Percentiles rank a stretch among this genome's conserved stretches.
Evolutionary conservation across 345 rosid species (phyloP).

Genomic region (Gossypium anomalum): DNA sequence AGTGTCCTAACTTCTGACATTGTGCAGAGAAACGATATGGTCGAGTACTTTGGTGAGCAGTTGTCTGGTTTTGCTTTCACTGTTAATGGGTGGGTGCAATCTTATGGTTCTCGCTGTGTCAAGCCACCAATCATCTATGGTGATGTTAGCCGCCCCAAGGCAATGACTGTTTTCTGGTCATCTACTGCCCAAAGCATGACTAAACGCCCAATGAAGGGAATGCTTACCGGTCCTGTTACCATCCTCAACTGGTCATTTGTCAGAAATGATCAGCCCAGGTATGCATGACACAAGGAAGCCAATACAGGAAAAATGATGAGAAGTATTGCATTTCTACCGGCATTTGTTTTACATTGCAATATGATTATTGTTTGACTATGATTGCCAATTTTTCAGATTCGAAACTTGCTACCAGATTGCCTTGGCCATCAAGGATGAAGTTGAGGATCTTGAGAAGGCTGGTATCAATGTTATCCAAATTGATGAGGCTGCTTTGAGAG

Average conservation of each 20-base stretch:
- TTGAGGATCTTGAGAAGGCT: slow-evolving; percentile 93
- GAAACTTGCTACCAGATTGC: slow-evolving; percentile 98
- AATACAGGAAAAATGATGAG: background rate
- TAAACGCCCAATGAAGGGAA: slow-evolving; percentile 96
- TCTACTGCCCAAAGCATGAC: slow-evolving; percentile 95
- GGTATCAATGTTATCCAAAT: slow-evolving; percentile 91
- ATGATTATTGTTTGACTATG: background rate
- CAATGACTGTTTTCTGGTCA: slow-evolving; percentile 99
- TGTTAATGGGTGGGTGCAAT: slow-evolving; percentile 97
- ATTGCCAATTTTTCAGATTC: slow-evolving; percentile 38
- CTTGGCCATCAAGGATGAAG: slow-evolving; percentile 95
- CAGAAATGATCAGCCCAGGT: slow-evolving; percentile 97
- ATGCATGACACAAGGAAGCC: slow-evolving; percentile 12
- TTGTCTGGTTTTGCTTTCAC: slow-evolving; percentile 93
- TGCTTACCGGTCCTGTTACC: slow-evolving; percentile 99
- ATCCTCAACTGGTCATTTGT: slow-evolving; percentile 99
- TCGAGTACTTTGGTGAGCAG: slow-evolving; percentile 98
- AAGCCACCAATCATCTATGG: slow-evolving; percentile 98
- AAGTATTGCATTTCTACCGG: background rate
- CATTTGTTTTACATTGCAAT: background rate
- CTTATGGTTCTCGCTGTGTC: slow-evolving; percentile 96
- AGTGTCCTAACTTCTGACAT: background rate
- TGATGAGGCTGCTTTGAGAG: slow-evolving; percentile 98
- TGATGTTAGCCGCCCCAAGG: slow-evolving; percentile 97
- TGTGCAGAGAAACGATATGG: slow-evolving; percentile 95